These are phyloP conservation scores for Fusarium albosuccineum DNA, from an alignment of 2,329 filamentous ascomycete genomes.

Conservation along the genomic window DNA sequence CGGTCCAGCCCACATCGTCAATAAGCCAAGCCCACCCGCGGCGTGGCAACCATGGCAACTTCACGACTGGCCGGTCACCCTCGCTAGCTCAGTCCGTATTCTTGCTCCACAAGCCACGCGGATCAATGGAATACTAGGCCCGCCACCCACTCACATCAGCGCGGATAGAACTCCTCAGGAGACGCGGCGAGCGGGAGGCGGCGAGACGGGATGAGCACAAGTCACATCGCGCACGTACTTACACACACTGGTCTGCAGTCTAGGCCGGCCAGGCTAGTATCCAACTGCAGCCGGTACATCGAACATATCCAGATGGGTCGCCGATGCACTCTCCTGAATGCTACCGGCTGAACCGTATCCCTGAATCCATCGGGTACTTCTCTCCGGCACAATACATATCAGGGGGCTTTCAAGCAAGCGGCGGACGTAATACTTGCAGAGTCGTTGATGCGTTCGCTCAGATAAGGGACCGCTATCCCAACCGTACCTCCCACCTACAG, in stretches of 20 bases:
- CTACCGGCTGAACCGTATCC: conserved; percentile 6
- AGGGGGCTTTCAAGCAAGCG: neutral
- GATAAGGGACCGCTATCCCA: neutral
- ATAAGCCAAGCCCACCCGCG: conserved; percentile 25
- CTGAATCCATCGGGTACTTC: neutral
- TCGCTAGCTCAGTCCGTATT: conserved; percentile 34
- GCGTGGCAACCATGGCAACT: conserved; percentile 36
- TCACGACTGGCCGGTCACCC: conserved; percentile 26
- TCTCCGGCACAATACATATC: neutral
- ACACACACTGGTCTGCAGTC: conserved; percentile 27
- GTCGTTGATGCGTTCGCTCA: neutral
- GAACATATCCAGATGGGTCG: neutral
- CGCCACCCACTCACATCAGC: conserved; percentile 18
- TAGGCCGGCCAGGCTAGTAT: conserved; percentile 26
- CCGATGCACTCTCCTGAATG: conserved; percentile 3
- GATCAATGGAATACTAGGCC: conserved; percentile 44
- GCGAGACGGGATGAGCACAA: conserved; percentile 27
- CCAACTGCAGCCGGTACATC: conserved; percentile 8
- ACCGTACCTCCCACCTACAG: neutral
- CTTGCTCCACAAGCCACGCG: conserved; percentile 48
- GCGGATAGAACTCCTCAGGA: conserved; percentile 33
- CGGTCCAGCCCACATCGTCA: conserved; percentile 27
- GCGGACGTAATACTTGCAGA: neutral
- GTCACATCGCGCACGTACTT: conserved; percentile 18
- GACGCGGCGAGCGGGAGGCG: conserved; percentile 13